A percentile compares a stretch with the other conserved stretches of the same genome.
Conservation (phyloP, 257 asterid species). For the Primulina eburnea region DNA sequence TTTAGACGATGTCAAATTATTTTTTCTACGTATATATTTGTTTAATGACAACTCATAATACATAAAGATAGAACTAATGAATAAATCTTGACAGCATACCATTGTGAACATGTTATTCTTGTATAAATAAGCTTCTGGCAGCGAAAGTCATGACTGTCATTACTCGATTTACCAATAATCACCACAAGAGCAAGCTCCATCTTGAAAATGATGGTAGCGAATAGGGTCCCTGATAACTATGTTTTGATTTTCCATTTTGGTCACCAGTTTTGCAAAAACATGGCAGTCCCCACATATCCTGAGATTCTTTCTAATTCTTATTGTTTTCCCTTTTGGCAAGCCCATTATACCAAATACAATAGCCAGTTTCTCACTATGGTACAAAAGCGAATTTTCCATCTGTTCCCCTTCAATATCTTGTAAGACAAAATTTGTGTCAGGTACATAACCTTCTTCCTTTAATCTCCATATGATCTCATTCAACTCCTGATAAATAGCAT, state of each 20-base stretch:
- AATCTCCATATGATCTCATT: conserved; percentile 48
- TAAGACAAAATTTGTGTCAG: conserved; percentile 77
- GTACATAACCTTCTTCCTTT: conserved; percentile 69
- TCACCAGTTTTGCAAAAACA: conserved; percentile 67
- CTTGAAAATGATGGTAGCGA: conserved; percentile 86
- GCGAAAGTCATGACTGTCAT: not conserved
- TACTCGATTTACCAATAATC: conserved; percentile 72
- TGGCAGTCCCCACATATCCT: conserved; percentile 93
- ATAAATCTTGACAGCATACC: conserved; percentile 19
- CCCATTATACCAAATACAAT: conserved; percentile 66
- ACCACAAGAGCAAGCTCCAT: conserved; percentile 82
- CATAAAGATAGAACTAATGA: not conserved
- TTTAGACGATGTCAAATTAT: not conserved
- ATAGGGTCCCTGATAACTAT: conserved; percentile 86
- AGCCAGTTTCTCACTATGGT: conserved; percentile 91
- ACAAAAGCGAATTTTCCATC: conserved; percentile 72
- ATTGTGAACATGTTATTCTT: conserved; percentile 13
- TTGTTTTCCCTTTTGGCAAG: conserved; percentile 55
- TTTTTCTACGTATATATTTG: not conserved
- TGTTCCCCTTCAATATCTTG: conserved; percentile 92
- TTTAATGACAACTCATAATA: not conserved
- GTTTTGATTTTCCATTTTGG: conserved; percentile 54
- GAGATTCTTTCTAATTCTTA: conserved; percentile 78
- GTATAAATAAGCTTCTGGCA: not conserved
- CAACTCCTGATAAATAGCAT: conserved; percentile 49